Conservation (phyloP, 163 green algal genomes). For the Volvox carteri region DNA sequence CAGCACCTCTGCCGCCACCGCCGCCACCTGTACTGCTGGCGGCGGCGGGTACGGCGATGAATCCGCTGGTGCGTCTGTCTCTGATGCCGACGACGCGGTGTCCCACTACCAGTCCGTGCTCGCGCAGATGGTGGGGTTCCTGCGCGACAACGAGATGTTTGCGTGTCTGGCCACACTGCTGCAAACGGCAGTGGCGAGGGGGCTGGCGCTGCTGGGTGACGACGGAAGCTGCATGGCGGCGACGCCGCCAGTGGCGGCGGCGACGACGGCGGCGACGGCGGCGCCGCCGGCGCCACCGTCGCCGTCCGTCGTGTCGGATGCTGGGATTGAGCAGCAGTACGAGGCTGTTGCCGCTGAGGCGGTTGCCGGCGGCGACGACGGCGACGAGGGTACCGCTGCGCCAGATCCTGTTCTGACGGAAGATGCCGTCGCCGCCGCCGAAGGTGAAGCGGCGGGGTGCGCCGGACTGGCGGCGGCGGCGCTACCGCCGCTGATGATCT, state of each 20-base stretch:
- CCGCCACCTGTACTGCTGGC: neutral
- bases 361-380: neutral
- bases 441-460: too few relatives aligned
- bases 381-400: neutral
- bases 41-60: neutral
- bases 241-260: neutral
- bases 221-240: neutral
- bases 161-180: constrained; percentile 53
- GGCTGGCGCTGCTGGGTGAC: neutral
- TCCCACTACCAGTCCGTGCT: constrained; percentile 35
- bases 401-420: neutral
- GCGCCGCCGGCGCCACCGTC: neutral
- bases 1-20: neutral
- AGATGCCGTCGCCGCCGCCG: neutral
- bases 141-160: constrained; percentile 50
- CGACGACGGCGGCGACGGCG: neutral
- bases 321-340: neutral
- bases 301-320: neutral
- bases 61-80: neutral
- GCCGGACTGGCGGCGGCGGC: too few relatives aligned
- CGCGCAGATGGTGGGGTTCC: constrained; percentile 43
- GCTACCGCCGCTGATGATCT: too few relatives aligned
- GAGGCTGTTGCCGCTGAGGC: neutral
- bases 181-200: neutral
- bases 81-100: neutral